These are phyloP conservation scores for Fusarium drepaniforme DNA, from an alignment of 2,329 filamentous ascomycete species.

Conservation along the genomic window DNA sequence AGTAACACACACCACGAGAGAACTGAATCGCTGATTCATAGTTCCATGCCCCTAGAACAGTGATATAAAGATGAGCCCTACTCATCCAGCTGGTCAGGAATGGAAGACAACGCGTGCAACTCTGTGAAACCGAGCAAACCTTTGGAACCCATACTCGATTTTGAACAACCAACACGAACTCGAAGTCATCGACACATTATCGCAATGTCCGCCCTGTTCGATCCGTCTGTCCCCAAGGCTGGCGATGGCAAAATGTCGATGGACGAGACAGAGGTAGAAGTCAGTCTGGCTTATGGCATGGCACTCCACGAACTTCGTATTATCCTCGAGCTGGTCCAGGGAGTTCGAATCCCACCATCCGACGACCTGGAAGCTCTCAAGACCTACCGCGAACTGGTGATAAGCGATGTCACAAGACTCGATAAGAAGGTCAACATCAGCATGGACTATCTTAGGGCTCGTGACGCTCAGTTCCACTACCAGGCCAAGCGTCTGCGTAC, in stretches of 20 bases:
- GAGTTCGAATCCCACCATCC: constrained; percentile 5
- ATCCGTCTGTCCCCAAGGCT: constrained; percentile 25
- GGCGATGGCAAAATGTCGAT: constrained; percentile 24
- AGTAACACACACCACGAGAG: constrained; percentile 5
- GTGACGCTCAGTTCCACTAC: constrained; percentile 34
- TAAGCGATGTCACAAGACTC: constrained; percentile 19
- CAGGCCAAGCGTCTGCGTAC: constrained; percentile 33
- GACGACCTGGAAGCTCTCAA: constrained; percentile 21
- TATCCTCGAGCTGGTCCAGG: constrained; percentile 22
- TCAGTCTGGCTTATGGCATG: constrained; percentile 33
- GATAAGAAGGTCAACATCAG: constrained; percentile 24
- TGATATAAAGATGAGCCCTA: constrained; percentile 8
- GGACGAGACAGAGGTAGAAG: constrained; percentile 26
- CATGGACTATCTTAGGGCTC: constrained; percentile 27
- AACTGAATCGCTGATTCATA: background rate
- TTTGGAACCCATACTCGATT: background rate
- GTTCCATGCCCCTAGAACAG: background rate
- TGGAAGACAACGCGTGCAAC: background rate
- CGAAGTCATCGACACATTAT: background rate
- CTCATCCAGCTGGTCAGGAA: background rate
- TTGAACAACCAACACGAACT: background rate
- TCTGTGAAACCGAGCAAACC: constrained; percentile 10
- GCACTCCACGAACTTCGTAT: constrained; percentile 28
- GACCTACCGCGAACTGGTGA: constrained; percentile 11
- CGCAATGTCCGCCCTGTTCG: constrained; percentile 22